phyloP scores from a whole-genome alignment of 495 filamentous ascomycete species.

The Pyrenula massariospora region DNA sequence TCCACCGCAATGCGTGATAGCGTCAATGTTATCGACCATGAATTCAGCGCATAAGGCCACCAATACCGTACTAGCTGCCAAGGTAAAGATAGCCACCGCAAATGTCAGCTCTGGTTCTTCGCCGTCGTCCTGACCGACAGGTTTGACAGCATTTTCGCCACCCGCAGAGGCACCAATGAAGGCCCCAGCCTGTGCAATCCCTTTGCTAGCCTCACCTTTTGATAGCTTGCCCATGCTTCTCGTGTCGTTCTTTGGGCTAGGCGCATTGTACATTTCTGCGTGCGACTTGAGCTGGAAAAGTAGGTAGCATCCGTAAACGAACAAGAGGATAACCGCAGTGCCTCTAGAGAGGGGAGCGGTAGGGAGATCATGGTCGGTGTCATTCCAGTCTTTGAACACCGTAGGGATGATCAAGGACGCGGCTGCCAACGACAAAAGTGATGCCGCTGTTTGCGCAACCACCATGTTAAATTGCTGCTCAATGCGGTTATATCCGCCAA shows the following conservation, averaged over 20 bases:
- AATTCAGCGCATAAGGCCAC: slow-evolving; percentile 85
- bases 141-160: slow-evolving; percentile 20
- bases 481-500: slow-evolving; percentile 64
- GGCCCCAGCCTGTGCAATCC: slow-evolving; percentile 25
- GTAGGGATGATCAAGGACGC: slow-evolving; percentile 80
- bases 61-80: slow-evolving; percentile 60
- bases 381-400: slow-evolving; percentile 52
- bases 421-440: slow-evolving; percentile 68
- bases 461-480: slow-evolving; percentile 89
- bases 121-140: slow-evolving; percentile 43
- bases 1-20: slow-evolving; percentile 42
- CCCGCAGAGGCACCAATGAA: slow-evolving; percentile 7
- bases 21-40: slow-evolving; percentile 71
- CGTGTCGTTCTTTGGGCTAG: slow-evolving; percentile 57
- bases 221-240: slow-evolving; percentile 24
- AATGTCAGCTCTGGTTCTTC: slow-evolving; percentile 66
- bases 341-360: slow-evolving; percentile 51
- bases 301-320: slow-evolving; percentile 68
- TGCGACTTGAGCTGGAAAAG: slow-evolving; percentile 78
- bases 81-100: slow-evolving; percentile 54
- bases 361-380: slow-evolving; percentile 14
- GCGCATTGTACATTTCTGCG: slow-evolving; percentile 56
- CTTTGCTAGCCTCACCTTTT: slow-evolving; percentile 29
- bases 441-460: slow-evolving; percentile 86
- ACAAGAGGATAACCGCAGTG: slow-evolving; percentile 59